Percentiles rank a stretch among this genome's conserved stretches.
Evolutionary conservation across 2,329 filamentous ascomycete species (phyloP).

Genomic region (Podosphaera aphanis): DNA sequence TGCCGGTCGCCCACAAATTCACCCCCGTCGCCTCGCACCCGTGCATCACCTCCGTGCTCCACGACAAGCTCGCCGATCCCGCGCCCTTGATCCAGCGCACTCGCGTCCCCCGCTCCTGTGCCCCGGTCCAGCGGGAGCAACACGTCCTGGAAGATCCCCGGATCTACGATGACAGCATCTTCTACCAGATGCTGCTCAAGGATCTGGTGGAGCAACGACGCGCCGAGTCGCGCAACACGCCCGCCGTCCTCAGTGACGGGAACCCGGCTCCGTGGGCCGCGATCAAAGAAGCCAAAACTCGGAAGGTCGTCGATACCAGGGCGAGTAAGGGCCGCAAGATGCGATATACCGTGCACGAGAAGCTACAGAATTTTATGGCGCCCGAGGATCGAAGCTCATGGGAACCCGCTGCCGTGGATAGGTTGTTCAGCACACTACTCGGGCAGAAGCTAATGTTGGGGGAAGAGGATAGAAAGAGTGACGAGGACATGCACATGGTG

Average conservation of each 20-base stretch:
- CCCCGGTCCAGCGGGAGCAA: slow-evolving; percentile 39
- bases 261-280: slow-evolving; percentile 33
- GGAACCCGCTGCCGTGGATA: slow-evolving; percentile 58
- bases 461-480: slow-evolving; percentile 30
- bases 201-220: slow-evolving; percentile 80
- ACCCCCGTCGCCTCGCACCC: slow-evolving; percentile 28
- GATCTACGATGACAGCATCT: slow-evolving; percentile 83
- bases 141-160: slow-evolving; percentile 32
- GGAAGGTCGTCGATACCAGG: slow-evolving; percentile 71
- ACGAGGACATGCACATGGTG: slow-evolving; percentile 26
- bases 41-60: slow-evolving; percentile 41
- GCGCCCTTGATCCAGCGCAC: slow-evolving; percentile 48
- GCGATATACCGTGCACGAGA: slow-evolving; percentile 86
- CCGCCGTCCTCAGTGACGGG: slow-evolving; percentile 13
- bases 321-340: slow-evolving; percentile 90
- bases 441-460: slow-evolving; percentile 44
- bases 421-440: slow-evolving; percentile 52
- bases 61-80: slow-evolving; percentile 40
- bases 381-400: slow-evolving; percentile 61
- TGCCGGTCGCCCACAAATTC: slow-evolving; percentile 32
- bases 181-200: slow-evolving; percentile 82
- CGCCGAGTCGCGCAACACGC: slow-evolving; percentile 31
- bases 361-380: slow-evolving; percentile 95
- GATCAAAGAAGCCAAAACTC: slow-evolving; percentile 53
- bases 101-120: slow-evolving; percentile 50